These are phyloP conservation scores for Biscutella laevigata DNA, from an alignment of 441 rosid species.

Conservation along the genomic window DNA sequence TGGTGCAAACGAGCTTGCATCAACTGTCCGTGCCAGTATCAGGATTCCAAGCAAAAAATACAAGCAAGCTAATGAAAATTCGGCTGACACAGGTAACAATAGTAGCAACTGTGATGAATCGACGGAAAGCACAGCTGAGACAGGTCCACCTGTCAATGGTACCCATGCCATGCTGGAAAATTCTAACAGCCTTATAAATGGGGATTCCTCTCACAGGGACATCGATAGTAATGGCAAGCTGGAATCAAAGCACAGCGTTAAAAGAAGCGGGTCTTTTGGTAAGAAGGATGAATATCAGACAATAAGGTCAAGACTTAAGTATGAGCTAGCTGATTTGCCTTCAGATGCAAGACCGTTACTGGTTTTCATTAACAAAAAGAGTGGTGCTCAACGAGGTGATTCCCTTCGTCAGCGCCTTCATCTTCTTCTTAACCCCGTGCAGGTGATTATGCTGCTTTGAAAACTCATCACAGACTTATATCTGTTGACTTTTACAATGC, in stretches of 20 bases:
- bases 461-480: neutral
- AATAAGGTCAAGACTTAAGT: slow-evolving; percentile 58
- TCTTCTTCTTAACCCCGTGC: slow-evolving; percentile 87
- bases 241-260: slow-evolving; percentile 46
- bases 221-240: slow-evolving; percentile 34
- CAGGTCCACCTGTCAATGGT: slow-evolving; percentile 37
- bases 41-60: slow-evolving; percentile 80
- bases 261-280: slow-evolving; percentile 56
- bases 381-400: slow-evolving; percentile 92
- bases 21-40: slow-evolving; percentile 86
- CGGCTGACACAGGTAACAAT: slow-evolving; percentile 45
- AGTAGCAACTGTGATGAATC: slow-evolving; percentile 48
- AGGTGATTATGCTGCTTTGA: slow-evolving; percentile 38
- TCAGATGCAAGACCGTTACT: slow-evolving; percentile 84
- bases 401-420: slow-evolving; percentile 75
- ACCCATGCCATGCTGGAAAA: slow-evolving; percentile 39
- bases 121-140: slow-evolving; percentile 53
- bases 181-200: slow-evolving; percentile 36
- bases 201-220: slow-evolving; percentile 29
- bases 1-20: slow-evolving; percentile 93
- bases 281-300: slow-evolving; percentile 65
- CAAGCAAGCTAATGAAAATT: slow-evolving; percentile 51
- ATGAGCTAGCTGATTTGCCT: slow-evolving; percentile 78
- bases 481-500: neutral
- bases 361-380: slow-evolving; percentile 91